Conservation (phyloP, 139 green algal species). For the Chlamydomonas sp. region DNA sequence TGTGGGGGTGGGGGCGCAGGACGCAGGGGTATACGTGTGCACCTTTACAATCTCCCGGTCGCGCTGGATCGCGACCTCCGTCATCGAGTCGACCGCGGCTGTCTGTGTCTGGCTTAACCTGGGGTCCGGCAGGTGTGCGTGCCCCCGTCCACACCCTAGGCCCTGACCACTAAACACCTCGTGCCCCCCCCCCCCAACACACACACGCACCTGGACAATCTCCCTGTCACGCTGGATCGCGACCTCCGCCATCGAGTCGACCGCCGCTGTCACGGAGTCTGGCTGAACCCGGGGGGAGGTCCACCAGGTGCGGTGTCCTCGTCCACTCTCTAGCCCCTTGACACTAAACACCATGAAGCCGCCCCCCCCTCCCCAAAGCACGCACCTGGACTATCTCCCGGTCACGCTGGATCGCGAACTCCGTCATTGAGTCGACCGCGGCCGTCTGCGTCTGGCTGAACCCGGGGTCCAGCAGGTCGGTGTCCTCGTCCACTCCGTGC, state of each 20-base stretch:
- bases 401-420: constrained; percentile 70
- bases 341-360: too few species aligned
- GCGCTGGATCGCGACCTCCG: constrained; percentile 58
- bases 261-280: constrained; percentile 50
- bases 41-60: constrained; percentile 80
- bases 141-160: background rate
- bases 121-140: constrained; percentile 47
- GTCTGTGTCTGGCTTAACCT: constrained; percentile 75
- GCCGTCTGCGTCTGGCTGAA: constrained; percentile 71
- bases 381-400: constrained; percentile 74
- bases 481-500: background rate
- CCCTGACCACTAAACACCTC: background rate
- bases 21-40: too few species aligned
- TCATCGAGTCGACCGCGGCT: constrained; percentile 26
- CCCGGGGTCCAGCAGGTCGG: constrained; percentile 56
- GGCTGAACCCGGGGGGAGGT: constrained; percentile 80
- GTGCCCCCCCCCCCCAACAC: too few species aligned
- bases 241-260: constrained; percentile 34
- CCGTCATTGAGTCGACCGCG: constrained; percentile 27
- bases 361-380: too few species aligned
- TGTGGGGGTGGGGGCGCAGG: too few species aligned
- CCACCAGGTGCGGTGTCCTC: constrained; percentile 22
- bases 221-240: constrained; percentile 76
- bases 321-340: too few species aligned
- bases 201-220: too few species aligned